Conservation (phyloP, 2,329 filamentous ascomycete genomes). For the Sporothrix protearum region DNA sequence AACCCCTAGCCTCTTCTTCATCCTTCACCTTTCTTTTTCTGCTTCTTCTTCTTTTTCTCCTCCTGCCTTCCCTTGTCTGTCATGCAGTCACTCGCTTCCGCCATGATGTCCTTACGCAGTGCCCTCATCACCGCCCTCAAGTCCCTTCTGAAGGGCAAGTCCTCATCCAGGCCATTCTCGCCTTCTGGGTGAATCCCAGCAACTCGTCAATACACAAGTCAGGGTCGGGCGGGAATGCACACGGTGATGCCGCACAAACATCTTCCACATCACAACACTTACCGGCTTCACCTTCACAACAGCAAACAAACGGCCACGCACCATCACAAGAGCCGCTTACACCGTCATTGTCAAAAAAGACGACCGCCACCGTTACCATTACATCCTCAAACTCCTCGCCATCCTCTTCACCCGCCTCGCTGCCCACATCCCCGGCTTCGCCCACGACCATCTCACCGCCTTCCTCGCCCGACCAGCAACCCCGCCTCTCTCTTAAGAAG, state of each 20-base stretch:
- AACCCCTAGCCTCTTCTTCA: background rate
- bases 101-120: slow-evolving; percentile 56
- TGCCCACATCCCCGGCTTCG: background rate
- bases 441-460: slow-evolving; percentile 8
- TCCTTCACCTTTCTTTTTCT: background rate
- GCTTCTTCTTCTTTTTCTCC: slow-evolving; percentile 2
- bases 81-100: slow-evolving; percentile 52
- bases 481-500: slow-evolving; percentile 7
- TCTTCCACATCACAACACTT: background rate
- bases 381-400: slow-evolving; percentile 10
- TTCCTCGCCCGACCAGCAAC: slow-evolving; percentile 13
- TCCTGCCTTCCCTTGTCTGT: slow-evolving; percentile 26
- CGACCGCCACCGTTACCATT: slow-evolving; percentile 2
- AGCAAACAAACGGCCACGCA: slow-evolving; percentile 3
- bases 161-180: slow-evolving; percentile 55
- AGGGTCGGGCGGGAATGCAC: background rate
- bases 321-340: slow-evolving; percentile 4
- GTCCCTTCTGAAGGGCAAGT: slow-evolving; percentile 57
- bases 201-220: background rate
- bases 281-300: background rate
- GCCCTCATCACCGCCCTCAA: slow-evolving; percentile 54
- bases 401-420: slow-evolving; percentile 9
- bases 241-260: background rate
- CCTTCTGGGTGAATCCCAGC: slow-evolving; percentile 49
- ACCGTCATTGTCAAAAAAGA: slow-evolving; percentile 9